Base-by-base conservation (phyloP, 345 rosid species). In the Erysimum cheiranthoides region DNA sequence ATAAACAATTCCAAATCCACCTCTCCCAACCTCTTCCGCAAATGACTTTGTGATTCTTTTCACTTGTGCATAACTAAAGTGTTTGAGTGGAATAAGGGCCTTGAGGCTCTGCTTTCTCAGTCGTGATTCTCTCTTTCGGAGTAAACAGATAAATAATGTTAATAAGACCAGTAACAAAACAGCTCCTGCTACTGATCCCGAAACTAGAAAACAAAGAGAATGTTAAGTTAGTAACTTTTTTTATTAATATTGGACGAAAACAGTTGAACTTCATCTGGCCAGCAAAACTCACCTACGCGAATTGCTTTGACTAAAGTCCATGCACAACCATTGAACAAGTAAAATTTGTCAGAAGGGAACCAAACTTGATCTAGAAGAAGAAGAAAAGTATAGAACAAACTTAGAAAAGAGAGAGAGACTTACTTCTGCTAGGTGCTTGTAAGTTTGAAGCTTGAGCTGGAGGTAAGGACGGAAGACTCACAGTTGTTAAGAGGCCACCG, bases 71-170 rank as follows among this genome's bases (percentile, higher is more conserved):
- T 14, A 38, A 6, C 6, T 39, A 8, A 39, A 38, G 62, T 68
- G 57, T 11, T 66, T 1, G 0, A 66, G 57, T 32, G 70, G 57
- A 18, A 47, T 68, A 5, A 53, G 16, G 12, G 49, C 61, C 10
- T 85, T 82, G 4, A 78, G 79, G 85, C 82, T 60, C 71, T 74
- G n/a, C 30, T 84, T 82, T 49, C 11, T 49, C 12, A 18, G 53
- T 0, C 27, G 27, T 49, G 12, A 17, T 49, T 49, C 27, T 49
- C 57, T 25, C 57, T 4, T 25, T 7, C 53, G 53, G 3, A 25
- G 56, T 9, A 21, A 21, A 18, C 2, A 2, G 14, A 51, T 1
- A 10, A 10, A 10, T 14, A 25, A 10, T 51, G 31, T 2, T 51
- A 51, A 1, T 4, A 49, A 21, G 13, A 21, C 28, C 28, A 49